Evolutionary conservation across 1,139 yeast genomes (phyloP).

Genomic region (Geotrichum reessii): DNA sequence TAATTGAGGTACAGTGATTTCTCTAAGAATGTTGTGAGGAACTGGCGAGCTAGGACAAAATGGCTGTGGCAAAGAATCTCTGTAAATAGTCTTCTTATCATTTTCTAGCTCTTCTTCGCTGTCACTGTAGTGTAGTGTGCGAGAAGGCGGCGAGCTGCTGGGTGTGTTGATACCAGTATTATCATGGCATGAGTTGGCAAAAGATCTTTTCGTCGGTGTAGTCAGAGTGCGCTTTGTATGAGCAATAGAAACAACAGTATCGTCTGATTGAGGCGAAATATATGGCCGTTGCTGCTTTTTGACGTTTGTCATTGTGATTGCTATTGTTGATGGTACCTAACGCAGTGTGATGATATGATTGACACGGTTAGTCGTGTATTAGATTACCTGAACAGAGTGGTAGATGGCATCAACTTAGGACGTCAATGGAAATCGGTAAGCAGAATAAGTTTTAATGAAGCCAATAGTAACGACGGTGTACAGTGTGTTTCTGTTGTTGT

Average conservation of each 20-base stretch:
- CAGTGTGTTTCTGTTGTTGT: neutral
- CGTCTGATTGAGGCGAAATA: neutral
- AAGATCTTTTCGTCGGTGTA: neutral
- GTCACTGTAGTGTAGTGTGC: neutral
- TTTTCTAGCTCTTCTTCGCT: constrained; percentile 1
- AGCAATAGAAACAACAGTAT: neutral
- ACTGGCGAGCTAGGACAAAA: neutral
- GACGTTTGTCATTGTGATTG: neutral
- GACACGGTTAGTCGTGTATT: neutral
- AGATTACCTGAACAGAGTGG: neutral
- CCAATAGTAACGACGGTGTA: neutral
- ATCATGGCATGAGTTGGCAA: neutral
- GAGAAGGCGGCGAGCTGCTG: constrained; percentile 10
- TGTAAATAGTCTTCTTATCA: neutral
- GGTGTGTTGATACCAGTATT: neutral
- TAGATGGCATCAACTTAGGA: neutral
- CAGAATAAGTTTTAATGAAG: neutral
- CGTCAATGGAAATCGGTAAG: neutral
- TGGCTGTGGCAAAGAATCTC: constrained; percentile 3
- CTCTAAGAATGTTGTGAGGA: neutral
- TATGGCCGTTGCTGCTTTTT: neutral
- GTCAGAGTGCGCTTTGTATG: neutral
- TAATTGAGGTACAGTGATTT: constrained; percentile 3
- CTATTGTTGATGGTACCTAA: neutral
- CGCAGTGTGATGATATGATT: neutral